Conservation (phyloP, 805 yeast species). For the Starmerella sp. region DNA sequence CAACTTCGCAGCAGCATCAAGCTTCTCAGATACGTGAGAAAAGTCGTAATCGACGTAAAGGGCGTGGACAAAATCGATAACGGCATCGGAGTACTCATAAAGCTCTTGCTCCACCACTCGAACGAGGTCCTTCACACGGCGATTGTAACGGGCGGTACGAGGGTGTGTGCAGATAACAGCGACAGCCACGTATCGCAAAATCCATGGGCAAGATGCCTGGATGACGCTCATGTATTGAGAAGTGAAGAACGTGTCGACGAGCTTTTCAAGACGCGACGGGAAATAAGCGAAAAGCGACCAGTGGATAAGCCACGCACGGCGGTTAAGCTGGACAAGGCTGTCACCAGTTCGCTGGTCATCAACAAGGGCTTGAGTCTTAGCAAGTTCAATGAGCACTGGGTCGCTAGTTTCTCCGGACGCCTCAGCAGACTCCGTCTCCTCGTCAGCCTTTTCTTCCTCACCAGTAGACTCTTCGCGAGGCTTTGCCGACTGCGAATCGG, state of each 20-base stretch:
- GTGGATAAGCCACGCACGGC: slow-evolving; percentile 58
- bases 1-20: slow-evolving; percentile 39
- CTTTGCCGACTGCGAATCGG: slow-evolving; percentile 41
- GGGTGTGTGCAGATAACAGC: slow-evolving; percentile 35
- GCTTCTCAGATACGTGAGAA: slow-evolving; percentile 39
- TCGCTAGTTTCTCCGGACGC: slow-evolving; percentile 34
- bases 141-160: slow-evolving; percentile 31
- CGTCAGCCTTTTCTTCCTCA: slow-evolving; percentile 32
- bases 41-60: slow-evolving; percentile 51
- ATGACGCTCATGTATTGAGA: slow-evolving; percentile 53
- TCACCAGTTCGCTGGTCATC: slow-evolving; percentile 45
- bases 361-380: slow-evolving; percentile 44
- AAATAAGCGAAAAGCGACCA: slow-evolving; percentile 57
- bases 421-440: background rate
- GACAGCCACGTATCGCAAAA: slow-evolving; percentile 51
- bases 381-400: slow-evolving; percentile 43
- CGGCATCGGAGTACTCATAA: slow-evolving; percentile 56
- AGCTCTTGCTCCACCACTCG: slow-evolving; percentile 49
- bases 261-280: slow-evolving; percentile 40
- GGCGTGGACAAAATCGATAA: slow-evolving; percentile 45
- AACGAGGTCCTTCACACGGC: slow-evolving; percentile 47
- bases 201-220: slow-evolving; percentile 65
- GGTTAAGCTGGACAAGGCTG: slow-evolving; percentile 48
- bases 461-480: slow-evolving; percentile 20
- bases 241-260: slow-evolving; percentile 47